phyloP scores from a whole-genome alignment of 164 flowering plant species.

The Taxillus chinensis region DNA sequence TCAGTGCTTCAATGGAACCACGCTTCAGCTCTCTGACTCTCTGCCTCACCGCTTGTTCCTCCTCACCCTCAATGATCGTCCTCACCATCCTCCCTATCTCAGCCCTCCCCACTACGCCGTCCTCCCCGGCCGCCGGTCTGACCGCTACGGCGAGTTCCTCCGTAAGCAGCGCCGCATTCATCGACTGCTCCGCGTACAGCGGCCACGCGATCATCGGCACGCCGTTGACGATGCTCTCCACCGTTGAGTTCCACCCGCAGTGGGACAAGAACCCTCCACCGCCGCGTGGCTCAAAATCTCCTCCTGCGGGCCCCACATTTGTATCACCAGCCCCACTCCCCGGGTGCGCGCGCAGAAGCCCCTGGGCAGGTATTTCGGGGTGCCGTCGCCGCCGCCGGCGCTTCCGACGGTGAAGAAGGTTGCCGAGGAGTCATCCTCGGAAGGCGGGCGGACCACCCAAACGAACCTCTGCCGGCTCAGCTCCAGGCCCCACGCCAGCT shows the following conservation, averaged over 20 bases:
- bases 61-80: slow-evolving; percentile 21
- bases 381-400: slow-evolving; percentile 7
- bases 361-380: slow-evolving; percentile 15
- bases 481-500: slow-evolving; percentile 46
- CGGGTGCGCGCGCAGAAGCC: slow-evolving; percentile 28
- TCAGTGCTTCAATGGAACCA: slow-evolving; percentile 14
- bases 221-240: slow-evolving; percentile 32
- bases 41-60: slow-evolving; percentile 15
- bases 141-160: slow-evolving; percentile 32
- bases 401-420: slow-evolving; percentile 11
- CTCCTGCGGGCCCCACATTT: slow-evolving; percentile 34
- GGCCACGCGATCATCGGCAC: slow-evolving; percentile 56
- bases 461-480: slow-evolving; percentile 36
- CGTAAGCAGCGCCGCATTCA: slow-evolving; percentile 29
- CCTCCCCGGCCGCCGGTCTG: slow-evolving; percentile 8
- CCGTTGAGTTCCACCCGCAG: slow-evolving; percentile 46
- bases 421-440: slow-evolving; percentile 7
- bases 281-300: slow-evolving; percentile 27
- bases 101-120: slow-evolving; percentile 19
- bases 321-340: slow-evolving; percentile 20
- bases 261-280: slow-evolving; percentile 28
- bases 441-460: slow-evolving; percentile 34
- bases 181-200: slow-evolving; percentile 34
- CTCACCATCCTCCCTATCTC: slow-evolving; percentile 31
- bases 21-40: slow-evolving; percentile 16